phyloP scores from a whole-genome alignment of 2,329 filamentous ascomycete species.

The Helotiales sp. region DNA sequence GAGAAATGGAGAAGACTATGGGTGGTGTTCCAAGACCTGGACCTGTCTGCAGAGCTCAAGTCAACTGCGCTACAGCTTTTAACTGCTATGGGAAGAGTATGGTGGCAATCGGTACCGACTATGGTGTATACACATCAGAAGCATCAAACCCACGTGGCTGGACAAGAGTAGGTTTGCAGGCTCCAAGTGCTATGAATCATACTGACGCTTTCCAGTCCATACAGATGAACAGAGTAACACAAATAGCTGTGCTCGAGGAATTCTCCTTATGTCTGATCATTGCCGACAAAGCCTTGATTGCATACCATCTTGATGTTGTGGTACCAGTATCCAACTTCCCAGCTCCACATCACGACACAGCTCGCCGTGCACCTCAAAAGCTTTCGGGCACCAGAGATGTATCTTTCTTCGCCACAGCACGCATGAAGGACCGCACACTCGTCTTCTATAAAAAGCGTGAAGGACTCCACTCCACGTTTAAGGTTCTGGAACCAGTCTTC shows the following conservation, averaged over 20 bases:
- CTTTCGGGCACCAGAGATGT: slow-evolving; percentile 86
- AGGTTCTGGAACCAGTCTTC: slow-evolving; percentile 92
- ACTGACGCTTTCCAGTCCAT: slow-evolving; percentile 61
- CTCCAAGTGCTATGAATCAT: background rate
- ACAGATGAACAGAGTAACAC: slow-evolving; percentile 72
- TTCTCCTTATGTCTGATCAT: slow-evolving; percentile 92
- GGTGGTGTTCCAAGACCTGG: slow-evolving; percentile 68
- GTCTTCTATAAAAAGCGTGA: slow-evolving; percentile 98
- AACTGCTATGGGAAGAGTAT: slow-evolving; percentile 80
- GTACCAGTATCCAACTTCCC: slow-evolving; percentile 62
- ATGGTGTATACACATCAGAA: slow-evolving; percentile 88
- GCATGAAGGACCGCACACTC: slow-evolving; percentile 94
- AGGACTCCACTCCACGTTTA: slow-evolving; percentile 89
- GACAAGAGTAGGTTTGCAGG: slow-evolving; percentile 67
- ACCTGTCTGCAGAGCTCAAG: slow-evolving; percentile 78
- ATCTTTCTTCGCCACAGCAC: slow-evolving; percentile 91
- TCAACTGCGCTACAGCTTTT: slow-evolving; percentile 94
- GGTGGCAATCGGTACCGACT: slow-evolving; percentile 93
- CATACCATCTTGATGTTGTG: slow-evolving; percentile 89
- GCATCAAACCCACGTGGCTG: slow-evolving; percentile 88
- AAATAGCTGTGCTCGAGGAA: slow-evolving; percentile 92
- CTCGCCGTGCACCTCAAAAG: slow-evolving; percentile 85
- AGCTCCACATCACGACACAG: slow-evolving; percentile 66
- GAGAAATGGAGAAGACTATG: slow-evolving; percentile 80
- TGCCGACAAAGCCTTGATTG: slow-evolving; percentile 86